These are phyloP conservation scores for Colletotrichum destructivum DNA, from an alignment of 2,329 filamentous ascomycete genomes.

Conservation along the genomic window DNA sequence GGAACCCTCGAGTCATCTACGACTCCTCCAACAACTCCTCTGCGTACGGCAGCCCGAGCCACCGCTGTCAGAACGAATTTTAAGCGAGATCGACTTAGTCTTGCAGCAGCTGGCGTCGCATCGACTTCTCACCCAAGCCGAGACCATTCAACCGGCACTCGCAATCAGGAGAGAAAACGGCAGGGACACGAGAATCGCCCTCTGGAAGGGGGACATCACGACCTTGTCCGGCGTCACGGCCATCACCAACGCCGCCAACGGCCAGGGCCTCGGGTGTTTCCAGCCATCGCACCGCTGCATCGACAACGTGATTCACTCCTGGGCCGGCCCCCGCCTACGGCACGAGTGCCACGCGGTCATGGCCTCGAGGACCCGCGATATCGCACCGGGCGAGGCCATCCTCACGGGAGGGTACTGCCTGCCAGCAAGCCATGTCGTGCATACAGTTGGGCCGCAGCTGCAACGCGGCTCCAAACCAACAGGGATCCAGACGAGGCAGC, in stretches of 20 bases:
- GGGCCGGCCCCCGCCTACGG: slow-evolving; percentile 51
- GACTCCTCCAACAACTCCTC: slow-evolving; percentile 46
- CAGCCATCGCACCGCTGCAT: slow-evolving; percentile 52
- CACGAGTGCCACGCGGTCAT: slow-evolving; percentile 50
- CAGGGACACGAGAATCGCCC: slow-evolving; percentile 39
- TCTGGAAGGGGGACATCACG: slow-evolving; percentile 55
- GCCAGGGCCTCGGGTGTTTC: slow-evolving; percentile 54
- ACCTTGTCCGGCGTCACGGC: slow-evolving; percentile 50
- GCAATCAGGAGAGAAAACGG: not conserved
- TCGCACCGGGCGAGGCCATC: slow-evolving; percentile 48
- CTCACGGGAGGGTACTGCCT: slow-evolving; percentile 49
- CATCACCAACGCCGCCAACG: slow-evolving; percentile 55
- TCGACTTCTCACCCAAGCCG: slow-evolving; percentile 24
- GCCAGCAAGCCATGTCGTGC: slow-evolving; percentile 49
- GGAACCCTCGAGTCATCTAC: slow-evolving; percentile 36
- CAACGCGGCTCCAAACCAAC: slow-evolving; percentile 44
- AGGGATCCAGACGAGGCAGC: slow-evolving; percentile 42
- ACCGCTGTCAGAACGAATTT: slow-evolving; percentile 40
- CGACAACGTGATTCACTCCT: slow-evolving; percentile 54
- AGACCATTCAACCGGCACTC: slow-evolving; percentile 8
- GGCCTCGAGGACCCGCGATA: slow-evolving; percentile 43
- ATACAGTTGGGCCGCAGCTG: slow-evolving; percentile 54
- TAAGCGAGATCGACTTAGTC: slow-evolving; percentile 43
- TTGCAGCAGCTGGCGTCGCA: slow-evolving; percentile 24
- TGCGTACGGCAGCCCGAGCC: slow-evolving; percentile 47